Evolutionary conservation across 768 basidiomycete species (phyloP), one percentile per base, ranked within the genome.

Genomic region (Xerocomellus amylosporus): DNA sequence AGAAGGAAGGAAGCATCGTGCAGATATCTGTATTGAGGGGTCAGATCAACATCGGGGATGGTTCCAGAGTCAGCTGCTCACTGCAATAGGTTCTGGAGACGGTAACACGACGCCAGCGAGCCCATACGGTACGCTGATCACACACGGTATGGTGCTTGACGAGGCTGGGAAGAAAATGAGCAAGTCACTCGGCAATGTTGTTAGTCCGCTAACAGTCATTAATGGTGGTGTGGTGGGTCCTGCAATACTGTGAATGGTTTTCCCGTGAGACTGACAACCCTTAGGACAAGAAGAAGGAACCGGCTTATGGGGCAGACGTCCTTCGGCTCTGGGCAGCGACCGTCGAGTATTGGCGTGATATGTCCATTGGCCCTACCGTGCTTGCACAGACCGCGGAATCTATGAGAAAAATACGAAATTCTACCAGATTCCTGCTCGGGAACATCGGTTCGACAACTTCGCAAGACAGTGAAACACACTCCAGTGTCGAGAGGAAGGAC

Each of bases 31-130:
- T 66, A 74, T 99, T 28, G 96, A 99, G 65, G 97, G 97, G 14
- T 89, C 90, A 2, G 96, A 99, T 71, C 96, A 98, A 70, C 96
- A 99, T 70, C 87, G 96, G 8, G 96, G 96, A 9, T 99, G 96
- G 96, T 99, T 99, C 77, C 97, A 99, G 72, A 95, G 93, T 53
- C 88, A 92, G 60, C 73, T 99, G 26, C 74, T 99, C 44, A 98
- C 97, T 4, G 81, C 85, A 10, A 73, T 96, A 19, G 83, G 84
- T 3, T 54, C 67, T 12, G 60, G 60, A 0, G 61, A 56, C 4
- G 50, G 38, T 17, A 33, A 8, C 12, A n/a, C 51, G 28, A 68
- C 55, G 39, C 61, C 70, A 3, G 51, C 49, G 22, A 74, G 74
- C 44, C 87, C 96, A 12, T 99, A 93, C 67, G 78, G 77, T 37